Percentiles rank a stretch among this genome's conserved stretches.
Evolutionary conservation across 768 basidiomycete species (phyloP).

Genomic region (Megacollybia marginata): DNA sequence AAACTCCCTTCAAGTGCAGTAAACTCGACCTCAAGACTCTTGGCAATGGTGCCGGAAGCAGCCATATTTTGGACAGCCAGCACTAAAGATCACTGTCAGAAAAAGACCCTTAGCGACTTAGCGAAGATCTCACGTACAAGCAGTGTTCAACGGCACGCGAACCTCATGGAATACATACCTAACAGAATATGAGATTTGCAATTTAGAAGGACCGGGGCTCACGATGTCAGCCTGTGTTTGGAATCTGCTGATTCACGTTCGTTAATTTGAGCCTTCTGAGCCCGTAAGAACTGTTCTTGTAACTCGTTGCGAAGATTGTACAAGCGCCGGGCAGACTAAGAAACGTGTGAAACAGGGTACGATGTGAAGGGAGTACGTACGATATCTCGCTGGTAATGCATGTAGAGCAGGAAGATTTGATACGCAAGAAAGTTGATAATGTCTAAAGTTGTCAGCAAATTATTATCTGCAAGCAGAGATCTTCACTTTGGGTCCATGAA

Average conservation of each 20-base stretch:
- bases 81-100: conserved; percentile 65
- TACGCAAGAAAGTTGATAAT: conserved; percentile 46
- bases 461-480: too few relatives aligned
- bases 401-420: conserved; percentile 30
- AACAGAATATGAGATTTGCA: not conserved
- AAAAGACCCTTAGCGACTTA: conserved; percentile 52
- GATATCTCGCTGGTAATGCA: conserved; percentile 20
- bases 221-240: conserved; percentile 37
- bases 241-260: conserved; percentile 4
- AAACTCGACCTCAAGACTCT: conserved; percentile 81
- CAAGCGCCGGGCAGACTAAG: conserved; percentile 39
- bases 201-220: conserved; percentile 20
- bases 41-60: conserved; percentile 63
- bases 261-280: conserved; percentile 23
- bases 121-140: conserved; percentile 46
- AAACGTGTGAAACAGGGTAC: conserved; percentile 9
- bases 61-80: conserved; percentile 92
- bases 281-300: conserved; percentile 43
- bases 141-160: conserved; percentile 76
- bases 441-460: conserved; percentile 18
- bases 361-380: conserved; percentile 12
- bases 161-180: conserved; percentile 63
- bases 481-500: conserved; percentile 6
- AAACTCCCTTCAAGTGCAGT: conserved; percentile 66
- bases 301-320: conserved; percentile 44